Evolutionary conservation across 164 flowering plant genomes (phyloP), one percentile per base, ranked within the genome.

Genomic region (Piper betle): DNA sequence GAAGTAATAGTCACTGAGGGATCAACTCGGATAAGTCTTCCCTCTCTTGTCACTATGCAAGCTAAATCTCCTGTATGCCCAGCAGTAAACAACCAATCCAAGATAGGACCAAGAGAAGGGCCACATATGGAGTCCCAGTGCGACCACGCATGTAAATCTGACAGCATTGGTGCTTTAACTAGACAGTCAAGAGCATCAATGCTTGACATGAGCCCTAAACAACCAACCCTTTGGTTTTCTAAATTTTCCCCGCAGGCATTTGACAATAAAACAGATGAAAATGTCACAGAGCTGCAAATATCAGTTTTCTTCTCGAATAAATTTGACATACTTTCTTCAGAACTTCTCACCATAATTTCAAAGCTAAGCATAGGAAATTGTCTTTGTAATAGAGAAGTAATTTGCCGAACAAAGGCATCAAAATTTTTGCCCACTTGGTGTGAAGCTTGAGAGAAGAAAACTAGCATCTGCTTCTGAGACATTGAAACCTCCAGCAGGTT

Each of bases 111-210:
- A 62, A 94, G 84, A 3, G 86, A 78, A 8, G 99, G 99, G 69
- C 88, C 91, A 82, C 76, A 94, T 57, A 75, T 37, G 60, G 73
- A 57, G 68, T 90, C 96, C 99, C 99, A 94, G 66, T 88, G 99
- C 7, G 87, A 82, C 97, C 99, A 94, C 18, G 70, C 64, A 39
- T 59, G 77, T 38, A 94, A 61, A 77, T 94, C 91, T 43, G 81
- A 71, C 70, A 94, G 59, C 86, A 94, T 74, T 40, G 99, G 99
- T 54, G 93, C 89, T 63, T 69, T 77, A 55, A 77, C 79, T 62
- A 94, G 77, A 64, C 80, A 78, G 55, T 85, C 79, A 55, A 82
- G 39, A 6, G 95, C 97, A 75, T 88, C 86, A 70, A 78, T 80
- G 12, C 80, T 64, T 18, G 85, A 72, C 67, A 75, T 68, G 41